These are phyloP conservation scores for Onygenales sp. DNA, from an alignment of 2,329 filamentous ascomycete genomes.

Conservation along the genomic window DNA sequence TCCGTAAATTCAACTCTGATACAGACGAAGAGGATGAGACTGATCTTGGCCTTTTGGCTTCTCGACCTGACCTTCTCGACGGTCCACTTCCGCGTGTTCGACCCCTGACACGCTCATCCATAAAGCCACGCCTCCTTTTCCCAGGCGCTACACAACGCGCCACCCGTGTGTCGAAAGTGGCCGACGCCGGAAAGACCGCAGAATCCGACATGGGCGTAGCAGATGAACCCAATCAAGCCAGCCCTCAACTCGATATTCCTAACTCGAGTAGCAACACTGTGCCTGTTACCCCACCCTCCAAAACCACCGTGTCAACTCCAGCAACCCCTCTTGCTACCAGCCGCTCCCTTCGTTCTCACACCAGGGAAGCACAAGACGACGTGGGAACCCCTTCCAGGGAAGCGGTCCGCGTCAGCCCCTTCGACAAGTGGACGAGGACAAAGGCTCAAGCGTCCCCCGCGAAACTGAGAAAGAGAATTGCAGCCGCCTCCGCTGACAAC, in stretches of 20 bases:
- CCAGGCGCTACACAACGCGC: conserved; percentile 35
- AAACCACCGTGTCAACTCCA: conserved; percentile 17
- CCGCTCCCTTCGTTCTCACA: conserved; percentile 25
- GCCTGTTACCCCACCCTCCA: conserved; percentile 15
- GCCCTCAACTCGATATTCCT: not conserved
- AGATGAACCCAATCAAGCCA: not conserved
- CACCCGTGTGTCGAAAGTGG: conserved; percentile 20
- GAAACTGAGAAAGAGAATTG: conserved; percentile 27
- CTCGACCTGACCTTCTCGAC: conserved; percentile 30
- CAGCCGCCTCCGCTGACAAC: conserved; percentile 17
- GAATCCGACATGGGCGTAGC: conserved; percentile 38
- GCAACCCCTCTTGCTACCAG: conserved; percentile 22
- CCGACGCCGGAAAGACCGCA: conserved; percentile 45
- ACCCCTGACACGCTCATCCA: conserved; percentile 47
- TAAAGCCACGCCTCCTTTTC: conserved; percentile 54
- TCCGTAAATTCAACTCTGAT: conserved; percentile 44
- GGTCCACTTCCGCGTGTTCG: conserved; percentile 25
- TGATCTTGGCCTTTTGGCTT: conserved; percentile 33
- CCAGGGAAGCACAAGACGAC: conserved; percentile 18
- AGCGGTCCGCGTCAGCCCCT: conserved; percentile 28
- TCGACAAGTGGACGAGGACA: conserved; percentile 32
- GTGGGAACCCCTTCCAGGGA: conserved; percentile 17
- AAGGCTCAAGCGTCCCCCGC: conserved; percentile 15
- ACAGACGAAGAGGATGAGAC: conserved; percentile 29
- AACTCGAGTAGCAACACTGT: conserved; percentile 2